Conservation (phyloP, 164 flowering plant species). For the Nymphaea thermarum region DNA sequence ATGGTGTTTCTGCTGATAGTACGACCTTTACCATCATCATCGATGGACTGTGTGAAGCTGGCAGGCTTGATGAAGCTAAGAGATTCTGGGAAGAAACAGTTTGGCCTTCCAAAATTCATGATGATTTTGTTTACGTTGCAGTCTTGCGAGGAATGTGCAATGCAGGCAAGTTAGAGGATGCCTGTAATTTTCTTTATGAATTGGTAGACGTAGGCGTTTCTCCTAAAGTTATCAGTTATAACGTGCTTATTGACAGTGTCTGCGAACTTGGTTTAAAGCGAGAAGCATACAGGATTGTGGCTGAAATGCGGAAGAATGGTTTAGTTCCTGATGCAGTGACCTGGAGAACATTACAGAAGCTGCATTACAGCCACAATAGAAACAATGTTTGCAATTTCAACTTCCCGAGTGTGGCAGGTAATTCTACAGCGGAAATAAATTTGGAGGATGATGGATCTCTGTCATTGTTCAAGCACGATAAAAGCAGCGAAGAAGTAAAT, state of each 20-base stretch:
- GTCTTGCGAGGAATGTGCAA: slow-evolving; percentile 74
- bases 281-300: slow-evolving; percentile 64
- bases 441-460: slow-evolving; percentile 5
- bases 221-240: slow-evolving; percentile 61
- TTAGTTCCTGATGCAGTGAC: slow-evolving; percentile 74
- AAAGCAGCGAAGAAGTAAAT: not conserved
- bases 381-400: not conserved
- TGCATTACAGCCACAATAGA: slow-evolving; percentile 28
- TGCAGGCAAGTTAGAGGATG: slow-evolving; percentile 46
- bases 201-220: slow-evolving; percentile 59
- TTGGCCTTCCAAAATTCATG: slow-evolving; percentile 86
- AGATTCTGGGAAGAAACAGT: slow-evolving; percentile 66
- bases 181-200: slow-evolving; percentile 76
- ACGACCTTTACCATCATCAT: slow-evolving; percentile 48
- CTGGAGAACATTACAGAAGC: slow-evolving; percentile 80
- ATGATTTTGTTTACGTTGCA: slow-evolving; percentile 75
- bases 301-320: slow-evolving; percentile 79
- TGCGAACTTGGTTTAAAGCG: slow-evolving; percentile 59
- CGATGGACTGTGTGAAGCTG: slow-evolving; percentile 48
- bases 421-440: not conserved
- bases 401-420: slow-evolving; percentile 1
- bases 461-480: not conserved
- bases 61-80: slow-evolving; percentile 59
- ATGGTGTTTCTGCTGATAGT: slow-evolving; percentile 36
- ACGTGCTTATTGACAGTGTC: slow-evolving; percentile 61